Percentiles rank a stretch among this genome's conserved stretches.
These are phyloP conservation scores for Leccinum uliginosum DNA, from an alignment of 768 basidiomycete genomes.

Conservation along the genomic window DNA sequence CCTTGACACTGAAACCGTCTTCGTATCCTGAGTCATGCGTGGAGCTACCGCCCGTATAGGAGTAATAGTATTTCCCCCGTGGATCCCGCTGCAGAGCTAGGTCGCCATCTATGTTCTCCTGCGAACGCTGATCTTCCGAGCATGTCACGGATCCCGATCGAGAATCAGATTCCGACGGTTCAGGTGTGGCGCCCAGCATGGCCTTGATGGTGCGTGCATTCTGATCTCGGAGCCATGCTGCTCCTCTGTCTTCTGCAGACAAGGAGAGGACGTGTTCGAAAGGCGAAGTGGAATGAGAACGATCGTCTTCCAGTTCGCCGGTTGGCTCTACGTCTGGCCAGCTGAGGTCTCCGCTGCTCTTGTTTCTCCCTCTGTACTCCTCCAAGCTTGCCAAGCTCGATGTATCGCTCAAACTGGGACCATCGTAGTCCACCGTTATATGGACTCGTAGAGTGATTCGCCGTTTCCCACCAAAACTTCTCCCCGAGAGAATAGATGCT, in stretches of 20 bases:
- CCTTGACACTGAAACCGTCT: constrained; percentile 39
- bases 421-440: constrained; percentile 85
- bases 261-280: constrained; percentile 37
- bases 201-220: constrained; percentile 59
- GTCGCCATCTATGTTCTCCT: constrained; percentile 51
- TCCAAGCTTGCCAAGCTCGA: constrained; percentile 77
- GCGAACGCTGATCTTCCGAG: constrained; percentile 29
- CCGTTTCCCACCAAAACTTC: constrained; percentile 60
- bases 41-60: constrained; percentile 52
- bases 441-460: constrained; percentile 77
- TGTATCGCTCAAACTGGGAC: constrained; percentile 86
- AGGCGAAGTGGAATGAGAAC: constrained; percentile 39
- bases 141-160: constrained; percentile 36
- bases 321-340: constrained; percentile 44
- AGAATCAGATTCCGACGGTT: constrained; percentile 54
- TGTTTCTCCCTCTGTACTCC: constrained; percentile 58
- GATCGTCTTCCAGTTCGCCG: constrained; percentile 54
- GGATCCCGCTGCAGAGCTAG: constrained; percentile 64
- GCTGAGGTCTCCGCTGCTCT: constrained; percentile 42
- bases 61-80: constrained; percentile 73
- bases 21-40: constrained; percentile 53
- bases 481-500: constrained; percentile 64
- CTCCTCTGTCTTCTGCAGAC: constrained; percentile 61
- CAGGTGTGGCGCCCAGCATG: constrained; percentile 54
- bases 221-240: constrained; percentile 82